Evolutionary conservation across 495 filamentous ascomycete genomes (phyloP).

Genomic region (Aspergillus sparsus): DNA sequence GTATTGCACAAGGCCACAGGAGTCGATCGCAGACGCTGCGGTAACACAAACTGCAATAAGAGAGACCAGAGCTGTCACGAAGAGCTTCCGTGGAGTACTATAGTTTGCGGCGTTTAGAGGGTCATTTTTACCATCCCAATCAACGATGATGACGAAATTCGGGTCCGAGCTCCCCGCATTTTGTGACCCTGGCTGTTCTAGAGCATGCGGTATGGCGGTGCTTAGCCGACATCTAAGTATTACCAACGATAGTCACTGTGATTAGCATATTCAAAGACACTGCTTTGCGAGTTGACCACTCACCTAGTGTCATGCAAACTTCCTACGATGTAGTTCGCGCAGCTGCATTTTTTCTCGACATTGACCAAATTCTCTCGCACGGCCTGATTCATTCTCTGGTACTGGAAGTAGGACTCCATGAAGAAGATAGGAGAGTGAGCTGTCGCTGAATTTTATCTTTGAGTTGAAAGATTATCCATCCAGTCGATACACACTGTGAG

Average conservation of each 20-base stretch:
- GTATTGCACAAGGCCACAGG: slow-evolving; percentile 41
- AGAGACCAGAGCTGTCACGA: slow-evolving; percentile 50
- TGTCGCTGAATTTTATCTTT: no score
- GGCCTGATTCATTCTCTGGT: neutral
- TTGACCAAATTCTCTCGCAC: neutral
- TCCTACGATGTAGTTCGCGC: neutral
- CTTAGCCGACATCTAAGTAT: neutral
- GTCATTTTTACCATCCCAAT: slow-evolving; percentile 52
- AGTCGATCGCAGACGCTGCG: slow-evolving; percentile 53
- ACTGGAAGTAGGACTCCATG: slow-evolving; percentile 22
- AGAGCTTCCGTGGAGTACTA: slow-evolving; percentile 35
- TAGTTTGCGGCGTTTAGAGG: slow-evolving; percentile 58
- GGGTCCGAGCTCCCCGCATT: neutral
- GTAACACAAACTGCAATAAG: slow-evolving; percentile 52
- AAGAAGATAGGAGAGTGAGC: no score
- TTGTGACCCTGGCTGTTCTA: neutral
- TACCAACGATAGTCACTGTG: neutral
- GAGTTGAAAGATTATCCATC: no score
- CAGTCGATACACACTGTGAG: no score
- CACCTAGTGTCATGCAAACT: neutral
- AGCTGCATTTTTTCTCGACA: neutral
- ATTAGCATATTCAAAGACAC: no score
- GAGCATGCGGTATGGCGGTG: neutral
- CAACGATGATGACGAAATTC: slow-evolving; percentile 14
- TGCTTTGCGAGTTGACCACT: neutral